These are phyloP conservation scores for Blastomyces gilchristii DNA, from an alignment of 2,329 filamentous ascomycete genomes.

Conservation along the genomic window DNA sequence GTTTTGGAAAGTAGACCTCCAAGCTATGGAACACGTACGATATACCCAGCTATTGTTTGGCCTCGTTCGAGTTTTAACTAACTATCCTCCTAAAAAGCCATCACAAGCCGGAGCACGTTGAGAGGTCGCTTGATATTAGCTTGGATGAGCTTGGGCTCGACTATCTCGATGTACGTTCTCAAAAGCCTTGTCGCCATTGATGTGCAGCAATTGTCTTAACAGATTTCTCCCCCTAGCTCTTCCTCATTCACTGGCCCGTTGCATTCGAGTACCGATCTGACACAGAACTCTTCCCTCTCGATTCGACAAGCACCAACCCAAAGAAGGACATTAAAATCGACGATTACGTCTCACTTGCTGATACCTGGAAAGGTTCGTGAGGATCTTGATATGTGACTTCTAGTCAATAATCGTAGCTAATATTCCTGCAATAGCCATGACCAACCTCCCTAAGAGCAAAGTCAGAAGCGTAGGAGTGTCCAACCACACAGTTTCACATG, in stretches of 20 bases:
- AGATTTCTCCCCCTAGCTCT: constrained; percentile 20
- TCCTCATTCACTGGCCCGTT: constrained; percentile 40
- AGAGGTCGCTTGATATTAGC: constrained; percentile 14
- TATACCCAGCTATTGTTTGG: background rate
- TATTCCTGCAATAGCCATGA: constrained; percentile 29
- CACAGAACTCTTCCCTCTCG: constrained; percentile 38
- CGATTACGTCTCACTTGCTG: constrained; percentile 31
- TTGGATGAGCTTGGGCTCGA: constrained; percentile 20
- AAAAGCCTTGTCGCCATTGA: background rate
- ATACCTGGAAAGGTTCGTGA: constrained; percentile 34
- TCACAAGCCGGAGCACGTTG: constrained; percentile 34
- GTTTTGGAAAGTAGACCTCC: constrained; percentile 35
- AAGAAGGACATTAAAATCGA: constrained; percentile 35
- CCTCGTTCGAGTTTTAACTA: background rate
- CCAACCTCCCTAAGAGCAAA: constrained; percentile 34
- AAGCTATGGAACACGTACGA: constrained; percentile 50
- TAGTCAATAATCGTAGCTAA: background rate
- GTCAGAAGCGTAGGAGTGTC: constrained; percentile 34
- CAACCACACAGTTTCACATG: constrained; percentile 32
- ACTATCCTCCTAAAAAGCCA: constrained; percentile 20
- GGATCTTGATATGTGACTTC: background rate
- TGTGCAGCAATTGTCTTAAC: constrained; percentile 15
- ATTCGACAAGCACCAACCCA: constrained; percentile 22
- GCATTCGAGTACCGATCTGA: constrained; percentile 28
- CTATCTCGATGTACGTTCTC: constrained; percentile 41